Percentiles rank a stretch among this genome's conserved stretches.
phyloP scores from a whole-genome alignment of 2,329 filamentous ascomycete species.

The Penicillium sp. region DNA sequence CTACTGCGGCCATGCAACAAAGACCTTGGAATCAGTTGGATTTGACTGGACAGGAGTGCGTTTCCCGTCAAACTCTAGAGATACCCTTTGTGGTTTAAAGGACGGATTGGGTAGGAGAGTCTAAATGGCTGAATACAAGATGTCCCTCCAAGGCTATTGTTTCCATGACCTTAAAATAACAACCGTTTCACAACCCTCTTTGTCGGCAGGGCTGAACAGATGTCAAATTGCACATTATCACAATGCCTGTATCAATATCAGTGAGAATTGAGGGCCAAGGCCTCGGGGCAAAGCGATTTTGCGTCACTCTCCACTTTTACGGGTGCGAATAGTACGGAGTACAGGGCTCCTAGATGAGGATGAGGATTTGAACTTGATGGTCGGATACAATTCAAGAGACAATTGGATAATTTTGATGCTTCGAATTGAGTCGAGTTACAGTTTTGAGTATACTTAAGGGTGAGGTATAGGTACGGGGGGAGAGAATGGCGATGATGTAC shows the following conservation, averaged over 20 bases:
- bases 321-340: slow-evolving; percentile 13
- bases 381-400: neutral
- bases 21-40: slow-evolving; percentile 3
- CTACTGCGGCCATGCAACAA: slow-evolving; percentile 14
- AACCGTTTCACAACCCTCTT: neutral
- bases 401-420: neutral
- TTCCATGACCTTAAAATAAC: no score
- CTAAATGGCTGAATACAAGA: neutral
- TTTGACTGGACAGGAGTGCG: neutral
- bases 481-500: no score
- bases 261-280: neutral
- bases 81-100: neutral
- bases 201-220: slow-evolving; percentile 1
- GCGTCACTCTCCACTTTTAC: slow-evolving; percentile 27
- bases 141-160: no score
- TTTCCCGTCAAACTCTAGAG: neutral
- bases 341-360: slow-evolving; percentile 1
- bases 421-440: no score
- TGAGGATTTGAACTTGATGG: neutral
- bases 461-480: no score
- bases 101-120: neutral
- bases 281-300: slow-evolving; percentile 4
- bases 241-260: neutral
- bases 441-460: no score
- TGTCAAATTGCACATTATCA: neutral